Percentiles rank a stretch among this genome's conserved stretches.
These are phyloP conservation scores for Coemansia reversa DNA, from an alignment of 192 early-diverging fungal species.

Conservation along the genomic window DNA sequence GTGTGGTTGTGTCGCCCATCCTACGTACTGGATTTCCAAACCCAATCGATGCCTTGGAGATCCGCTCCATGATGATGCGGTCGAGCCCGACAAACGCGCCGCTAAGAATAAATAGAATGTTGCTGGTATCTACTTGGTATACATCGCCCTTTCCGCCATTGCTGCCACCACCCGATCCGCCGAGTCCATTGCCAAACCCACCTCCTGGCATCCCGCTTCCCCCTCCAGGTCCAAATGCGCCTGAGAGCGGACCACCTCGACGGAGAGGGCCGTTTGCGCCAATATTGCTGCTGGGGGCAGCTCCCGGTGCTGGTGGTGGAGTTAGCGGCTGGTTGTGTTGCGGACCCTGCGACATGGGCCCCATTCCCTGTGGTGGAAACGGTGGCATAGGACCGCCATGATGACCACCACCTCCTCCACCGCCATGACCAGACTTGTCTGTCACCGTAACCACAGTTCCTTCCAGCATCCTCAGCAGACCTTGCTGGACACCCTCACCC, in stretches of 20 bases:
- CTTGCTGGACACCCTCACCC: conserved; percentile 92
- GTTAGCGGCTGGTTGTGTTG: conserved; percentile 19
- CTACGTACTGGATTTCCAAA: conserved; percentile 64
- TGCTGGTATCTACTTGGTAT: conserved; percentile 83
- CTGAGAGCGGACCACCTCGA: conserved; percentile 35
- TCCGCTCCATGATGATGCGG: conserved; percentile 70
- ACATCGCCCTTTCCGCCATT: conserved; percentile 69
- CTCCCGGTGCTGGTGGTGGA: conserved; percentile 22
- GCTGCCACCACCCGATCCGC: conserved; percentile 12
- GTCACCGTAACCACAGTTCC: conserved; percentile 86
- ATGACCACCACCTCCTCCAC: conserved; percentile 15
- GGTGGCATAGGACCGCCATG: conserved; percentile 24
- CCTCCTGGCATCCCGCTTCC: conserved; percentile 20
- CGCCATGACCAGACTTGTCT: conserved; percentile 67
- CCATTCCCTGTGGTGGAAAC: conserved; percentile 28
- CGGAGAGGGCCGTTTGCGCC: conserved; percentile 22
- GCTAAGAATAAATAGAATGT: conserved; percentile 87
- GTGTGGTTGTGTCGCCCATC: conserved; percentile 38
- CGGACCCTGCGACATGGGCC: conserved; percentile 21
- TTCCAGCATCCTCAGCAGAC: conserved; percentile 82
- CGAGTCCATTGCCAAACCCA: conserved; percentile 7
- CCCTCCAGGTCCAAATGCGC: conserved; percentile 32
- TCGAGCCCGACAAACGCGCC: conserved; percentile 85
- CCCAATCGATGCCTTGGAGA: conserved; percentile 79
- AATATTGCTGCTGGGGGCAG: conserved; percentile 8